Evolutionary conservation across 2,329 filamentous ascomycete genomes (phyloP).

Genomic region (Nemania sp.): DNA sequence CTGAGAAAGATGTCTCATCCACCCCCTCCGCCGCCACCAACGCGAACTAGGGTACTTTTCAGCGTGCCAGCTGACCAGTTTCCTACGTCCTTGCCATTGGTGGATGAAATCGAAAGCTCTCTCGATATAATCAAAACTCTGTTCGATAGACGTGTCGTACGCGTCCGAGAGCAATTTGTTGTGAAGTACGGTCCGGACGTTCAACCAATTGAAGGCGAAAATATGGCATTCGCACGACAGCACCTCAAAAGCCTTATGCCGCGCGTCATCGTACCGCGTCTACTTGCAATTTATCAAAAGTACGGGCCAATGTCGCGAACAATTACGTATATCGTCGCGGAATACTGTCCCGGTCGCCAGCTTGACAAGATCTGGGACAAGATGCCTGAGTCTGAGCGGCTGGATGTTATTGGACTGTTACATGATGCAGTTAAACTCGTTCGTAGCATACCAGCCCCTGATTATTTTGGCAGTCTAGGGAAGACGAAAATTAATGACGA

Average conservation of each 20-base stretch:
- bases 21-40: not conserved
- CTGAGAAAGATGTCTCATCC: not conserved
- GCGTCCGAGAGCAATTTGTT: slow-evolving; percentile 9
- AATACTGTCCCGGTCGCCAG: not conserved
- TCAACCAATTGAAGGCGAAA: slow-evolving; percentile 6
- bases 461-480: slow-evolving; percentile 5
- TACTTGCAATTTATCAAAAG: slow-evolving; percentile 7
- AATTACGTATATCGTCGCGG: slow-evolving; percentile 1
- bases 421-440: not conserved
- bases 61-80: not conserved
- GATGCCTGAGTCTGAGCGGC: not conserved
- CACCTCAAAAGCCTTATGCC: slow-evolving; percentile 10
- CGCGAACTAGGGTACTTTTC: slow-evolving; percentile 7
- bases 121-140: slow-evolving; percentile 4
- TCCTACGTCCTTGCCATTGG: slow-evolving; percentile 1
- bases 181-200: slow-evolving; percentile 2
- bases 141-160: not conserved
- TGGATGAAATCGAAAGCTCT: slow-evolving; percentile 12
- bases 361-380: not conserved
- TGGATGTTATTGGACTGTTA: not conserved
- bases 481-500: slow-evolving; percentile 2
- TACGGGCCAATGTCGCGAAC: not conserved
- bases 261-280: not conserved
- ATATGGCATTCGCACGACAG: slow-evolving; percentile 8
- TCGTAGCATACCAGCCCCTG: slow-evolving; percentile 4